Conservation (phyloP, 495 filamentous ascomycete genomes). For the Podospora tetraspora region DNA sequence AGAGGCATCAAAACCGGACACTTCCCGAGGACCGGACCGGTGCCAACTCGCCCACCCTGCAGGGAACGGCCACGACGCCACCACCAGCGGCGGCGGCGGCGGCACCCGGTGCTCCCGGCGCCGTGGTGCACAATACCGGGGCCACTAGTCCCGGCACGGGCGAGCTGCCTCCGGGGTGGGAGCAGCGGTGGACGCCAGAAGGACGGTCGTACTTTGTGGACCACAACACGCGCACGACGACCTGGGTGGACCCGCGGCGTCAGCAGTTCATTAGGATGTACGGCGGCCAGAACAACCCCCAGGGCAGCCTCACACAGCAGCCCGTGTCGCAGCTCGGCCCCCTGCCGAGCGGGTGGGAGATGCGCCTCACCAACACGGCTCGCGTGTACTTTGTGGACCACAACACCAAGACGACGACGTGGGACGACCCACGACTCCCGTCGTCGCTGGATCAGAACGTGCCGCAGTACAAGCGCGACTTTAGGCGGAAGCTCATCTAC, state of each 20-base stretch:
- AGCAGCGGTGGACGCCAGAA: conserved; percentile 91
- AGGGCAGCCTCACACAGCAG: conserved; percentile 91
- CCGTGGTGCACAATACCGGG: conserved; percentile 83
- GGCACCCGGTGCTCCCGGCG: conserved; percentile 51
- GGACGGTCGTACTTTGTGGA: conserved; percentile 97
- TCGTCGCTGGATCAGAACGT: conserved; percentile 98
- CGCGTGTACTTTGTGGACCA: conserved; percentile 98
- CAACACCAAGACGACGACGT: conserved; percentile 99
- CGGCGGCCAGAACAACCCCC: conserved; percentile 68
- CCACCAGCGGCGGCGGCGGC: conserved; percentile 51
- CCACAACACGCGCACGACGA: conserved; percentile 96
- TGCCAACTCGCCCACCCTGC: conserved; percentile 80
- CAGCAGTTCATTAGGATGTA: conserved; percentile 99
- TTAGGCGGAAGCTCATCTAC: conserved; percentile 95
- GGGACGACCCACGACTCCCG: conserved; percentile 93
- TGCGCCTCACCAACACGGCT: conserved; percentile 96
- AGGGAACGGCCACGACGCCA: conserved; percentile 23
- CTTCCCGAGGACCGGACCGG: conserved; percentile 94
- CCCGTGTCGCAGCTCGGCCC: conserved; percentile 97
- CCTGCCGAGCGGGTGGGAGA: conserved; percentile 96
- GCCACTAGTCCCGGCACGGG: conserved; percentile 92
- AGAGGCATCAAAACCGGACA: conserved; percentile 91
- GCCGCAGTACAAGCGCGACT: conserved; percentile 98
- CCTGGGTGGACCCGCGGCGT: conserved; percentile 97
- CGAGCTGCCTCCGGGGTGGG: conserved; percentile 93